phyloP scores from a whole-genome alignment of 2,329 filamentous ascomycete species.

The Pseudogymnoascus sp. region DNA sequence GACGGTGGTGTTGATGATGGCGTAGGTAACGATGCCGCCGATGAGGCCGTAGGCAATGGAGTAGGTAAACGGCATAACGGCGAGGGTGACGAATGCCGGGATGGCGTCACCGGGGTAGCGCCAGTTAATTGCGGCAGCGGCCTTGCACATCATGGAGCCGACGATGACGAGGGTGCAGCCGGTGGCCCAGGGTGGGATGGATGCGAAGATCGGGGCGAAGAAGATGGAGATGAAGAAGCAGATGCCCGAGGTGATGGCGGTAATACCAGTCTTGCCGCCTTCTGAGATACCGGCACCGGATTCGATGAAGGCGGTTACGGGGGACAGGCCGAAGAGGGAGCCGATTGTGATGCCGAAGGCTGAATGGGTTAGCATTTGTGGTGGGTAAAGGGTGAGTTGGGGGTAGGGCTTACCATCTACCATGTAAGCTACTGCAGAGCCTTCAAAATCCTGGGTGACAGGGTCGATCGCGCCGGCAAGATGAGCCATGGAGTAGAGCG shows the following conservation, averaged over 20 bases:
- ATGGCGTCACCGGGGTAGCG: conserved; percentile 75
- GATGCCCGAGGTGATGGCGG: conserved; percentile 67
- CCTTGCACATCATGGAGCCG: conserved; percentile 76
- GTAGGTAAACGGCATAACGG: conserved; percentile 85
- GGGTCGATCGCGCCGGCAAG: conserved; percentile 76
- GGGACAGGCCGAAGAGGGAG: conserved; percentile 67
- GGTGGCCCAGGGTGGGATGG: conserved; percentile 82
- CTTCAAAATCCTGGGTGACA: conserved; percentile 79
- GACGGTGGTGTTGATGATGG: conserved; percentile 63
- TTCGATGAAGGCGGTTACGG: conserved; percentile 82
- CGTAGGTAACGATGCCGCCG: conserved; percentile 67
- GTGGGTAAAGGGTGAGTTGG: not conserved
- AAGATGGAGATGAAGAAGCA: conserved; percentile 85
- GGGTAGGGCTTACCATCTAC: conserved; percentile 51
- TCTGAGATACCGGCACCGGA: conserved; percentile 87
- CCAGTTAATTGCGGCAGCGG: conserved; percentile 83
- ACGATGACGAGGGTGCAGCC: conserved; percentile 83
- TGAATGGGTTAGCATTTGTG: not conserved
- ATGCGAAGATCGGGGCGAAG: conserved; percentile 85
- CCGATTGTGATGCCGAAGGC: conserved; percentile 63
- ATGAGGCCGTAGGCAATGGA: conserved; percentile 83
- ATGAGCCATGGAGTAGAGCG: conserved; percentile 81
- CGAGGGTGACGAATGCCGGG: conserved; percentile 76
- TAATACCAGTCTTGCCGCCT: conserved; percentile 78
- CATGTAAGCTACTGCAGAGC: conserved; percentile 74